Conservation (phyloP, 2,329 filamentous ascomycete species). For the Fonsecaea monophora region DNA sequence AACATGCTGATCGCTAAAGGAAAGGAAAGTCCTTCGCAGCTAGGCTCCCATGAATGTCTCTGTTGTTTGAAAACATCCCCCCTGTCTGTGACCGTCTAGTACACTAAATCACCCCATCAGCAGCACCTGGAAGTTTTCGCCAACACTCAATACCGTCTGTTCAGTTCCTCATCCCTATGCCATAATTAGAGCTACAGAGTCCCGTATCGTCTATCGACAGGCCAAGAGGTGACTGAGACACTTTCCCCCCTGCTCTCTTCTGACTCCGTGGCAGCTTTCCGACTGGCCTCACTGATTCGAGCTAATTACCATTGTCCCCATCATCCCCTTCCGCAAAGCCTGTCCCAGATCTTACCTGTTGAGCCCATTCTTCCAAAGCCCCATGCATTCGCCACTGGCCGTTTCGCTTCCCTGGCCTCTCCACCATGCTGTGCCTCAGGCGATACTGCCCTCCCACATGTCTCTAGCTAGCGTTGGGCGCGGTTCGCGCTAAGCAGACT, state of each 20-base stretch:
- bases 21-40: neutral
- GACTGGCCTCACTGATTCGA: constrained; percentile 4
- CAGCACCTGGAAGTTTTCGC: neutral
- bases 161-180: constrained; percentile 1
- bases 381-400: constrained; percentile 8
- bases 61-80: neutral
- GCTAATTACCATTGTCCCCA: neutral
- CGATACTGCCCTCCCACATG: constrained; percentile 1
- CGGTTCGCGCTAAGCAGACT: constrained; percentile 4
- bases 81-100: neutral
- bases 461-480: constrained; percentile 11
- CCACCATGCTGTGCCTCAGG: neutral
- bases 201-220: neutral
- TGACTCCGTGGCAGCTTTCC: constrained; percentile 9
- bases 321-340: neutral
- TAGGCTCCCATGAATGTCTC: neutral
- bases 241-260: neutral
- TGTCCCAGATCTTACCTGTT: neutral
- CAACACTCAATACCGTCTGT: neutral
- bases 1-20: constrained; percentile 3
- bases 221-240: constrained; percentile 13
- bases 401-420: neutral
- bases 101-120: neutral
- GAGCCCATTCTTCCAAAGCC: neutral
- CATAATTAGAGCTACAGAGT: constrained; percentile 12